Base-by-base conservation (phyloP, 2,329 filamentous ascomycete species). In the Aspergillus bombycis region DNA sequence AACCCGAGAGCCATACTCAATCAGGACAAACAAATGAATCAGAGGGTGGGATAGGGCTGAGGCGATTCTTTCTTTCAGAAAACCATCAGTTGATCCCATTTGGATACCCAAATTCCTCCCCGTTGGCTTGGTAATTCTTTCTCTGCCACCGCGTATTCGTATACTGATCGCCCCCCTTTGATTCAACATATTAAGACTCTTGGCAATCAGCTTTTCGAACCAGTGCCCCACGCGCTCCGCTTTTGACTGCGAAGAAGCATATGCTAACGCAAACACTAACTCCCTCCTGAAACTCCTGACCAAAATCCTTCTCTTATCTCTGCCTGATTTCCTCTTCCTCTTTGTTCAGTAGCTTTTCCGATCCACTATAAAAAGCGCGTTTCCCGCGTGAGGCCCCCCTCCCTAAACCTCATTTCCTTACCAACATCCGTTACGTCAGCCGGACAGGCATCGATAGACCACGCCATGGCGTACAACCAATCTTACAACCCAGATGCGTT, bases 401-500 rank as follows among this genome's bases (percentile, higher is more conserved):
- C 48, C 16, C 28, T 28, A 12, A 34, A 5, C 28, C 48, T 34
- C 48, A 34, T n/a, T 14, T 30, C 32, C 43, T 57, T 58, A 19
- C 57, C 32, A 19, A 41, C 64, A 60, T 62, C 62, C 43, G 63
- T 69, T 74, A 72, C 69, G 68, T 72, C 72, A 74, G 71, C 65
- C 65, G 56, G 48, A 41, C 19, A 19, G 58, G 62, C 64, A 5
- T 12, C 12, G 21, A 41, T 41, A 41, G 16, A 19, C 36, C 41
- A 68, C 26, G 46, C 76, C 65, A 98, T 98, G 94, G 94, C 94
- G 62, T 98, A 98, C 85, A 96, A 96, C 81, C 89, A 89, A 78
- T 88, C 90, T 61, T 95, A 93, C 83, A 96, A 99, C 79, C 94
- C 94, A 38, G 94, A 99, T 83, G 92, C 93, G 76, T 88, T 99